These are phyloP conservation scores for Penicillium flavigenum DNA, from an alignment of 495 filamentous ascomycete species.

Conservation along the genomic window DNA sequence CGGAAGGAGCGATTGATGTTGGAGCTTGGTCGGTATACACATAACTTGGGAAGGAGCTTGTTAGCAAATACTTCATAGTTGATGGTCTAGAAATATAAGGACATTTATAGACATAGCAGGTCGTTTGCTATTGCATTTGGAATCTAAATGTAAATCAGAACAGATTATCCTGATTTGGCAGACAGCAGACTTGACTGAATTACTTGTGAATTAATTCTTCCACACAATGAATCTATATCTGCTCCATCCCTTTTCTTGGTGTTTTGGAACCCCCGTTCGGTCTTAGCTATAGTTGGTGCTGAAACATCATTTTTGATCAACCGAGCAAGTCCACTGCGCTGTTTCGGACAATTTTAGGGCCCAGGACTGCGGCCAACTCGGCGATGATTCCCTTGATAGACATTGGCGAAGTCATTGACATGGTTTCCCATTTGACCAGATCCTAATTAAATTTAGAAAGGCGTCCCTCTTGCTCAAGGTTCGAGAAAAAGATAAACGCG, in stretches of 20 bases:
- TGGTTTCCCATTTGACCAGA: constrained; percentile 65
- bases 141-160: neutral
- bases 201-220: neutral
- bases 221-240: neutral
- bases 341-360: constrained; percentile 60
- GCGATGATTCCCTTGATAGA: constrained; percentile 66
- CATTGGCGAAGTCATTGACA: constrained; percentile 50
- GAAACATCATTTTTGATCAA: constrained; percentile 15
- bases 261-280: neutral
- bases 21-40: too few relatives aligned
- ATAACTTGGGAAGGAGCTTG: too few relatives aligned
- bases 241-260: neutral
- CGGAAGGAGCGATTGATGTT: too few relatives aligned
- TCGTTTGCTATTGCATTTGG: neutral
- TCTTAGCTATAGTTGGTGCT: neutral
- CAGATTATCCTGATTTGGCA: neutral
- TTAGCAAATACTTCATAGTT: too few relatives aligned
- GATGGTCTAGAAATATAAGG: too few relatives aligned
- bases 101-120: neutral
- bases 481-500: constrained; percentile 3
- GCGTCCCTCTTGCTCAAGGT: constrained; percentile 13
- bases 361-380: constrained; percentile 75
- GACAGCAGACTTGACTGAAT: neutral
- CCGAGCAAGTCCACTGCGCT: constrained; percentile 49
- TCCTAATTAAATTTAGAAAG: constrained; percentile 43